Base-by-base conservation (phyloP, 2,329 filamentous ascomycete genomes). In the Nothomitra cinnamomea region DNA sequence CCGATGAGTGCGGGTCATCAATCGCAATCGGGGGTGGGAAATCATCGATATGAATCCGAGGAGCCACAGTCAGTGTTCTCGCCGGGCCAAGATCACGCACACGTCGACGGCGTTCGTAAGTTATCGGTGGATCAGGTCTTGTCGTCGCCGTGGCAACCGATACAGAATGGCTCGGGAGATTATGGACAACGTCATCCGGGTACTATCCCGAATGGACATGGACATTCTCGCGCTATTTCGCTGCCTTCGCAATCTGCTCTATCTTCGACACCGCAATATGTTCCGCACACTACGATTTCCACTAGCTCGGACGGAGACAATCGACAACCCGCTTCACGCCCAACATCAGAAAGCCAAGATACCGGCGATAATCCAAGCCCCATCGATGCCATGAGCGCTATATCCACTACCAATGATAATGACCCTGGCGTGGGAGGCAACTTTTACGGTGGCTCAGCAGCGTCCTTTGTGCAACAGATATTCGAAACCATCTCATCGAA, bases 381-480 rank as follows among this genome's bases (percentile, higher is more conserved):
- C 45, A 61, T 67, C 25, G 67, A 65, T 0, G 67, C 64, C 7
- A 70, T 71, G 68, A 67, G 69, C 1, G 64, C 66, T 15, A 61
- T 64, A 1, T 49, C 45, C 25, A 17, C 24, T 3, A 24, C 15
- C 13, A 49, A 49, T 15, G 58, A 56, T 50, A 43, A 56, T 54
- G 48, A 49, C 22, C 57, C 58, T 28, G 59, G 57, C 4, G 55
- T 60, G 1, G 49, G 53, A 24, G 59, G 66, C 35, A 61, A 65
- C 43, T 71, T 65, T 41, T 70, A 66, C 36, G 69, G 69, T 2
- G 63, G 62, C 53, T 69, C 69, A 1, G 69, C 67, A 0, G 63
- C 66, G 2, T 68, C 65, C 0, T 68, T 71, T 42, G 63, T 70
- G 57, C 66, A 67, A 24, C 66, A 70, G 28, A 64, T 67, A 1